Evolutionary conservation across 2,329 filamentous ascomycete species (phyloP), one percentile per base, ranked within the genome.

Genomic region (Thermothelomyces thermophilus): DNA sequence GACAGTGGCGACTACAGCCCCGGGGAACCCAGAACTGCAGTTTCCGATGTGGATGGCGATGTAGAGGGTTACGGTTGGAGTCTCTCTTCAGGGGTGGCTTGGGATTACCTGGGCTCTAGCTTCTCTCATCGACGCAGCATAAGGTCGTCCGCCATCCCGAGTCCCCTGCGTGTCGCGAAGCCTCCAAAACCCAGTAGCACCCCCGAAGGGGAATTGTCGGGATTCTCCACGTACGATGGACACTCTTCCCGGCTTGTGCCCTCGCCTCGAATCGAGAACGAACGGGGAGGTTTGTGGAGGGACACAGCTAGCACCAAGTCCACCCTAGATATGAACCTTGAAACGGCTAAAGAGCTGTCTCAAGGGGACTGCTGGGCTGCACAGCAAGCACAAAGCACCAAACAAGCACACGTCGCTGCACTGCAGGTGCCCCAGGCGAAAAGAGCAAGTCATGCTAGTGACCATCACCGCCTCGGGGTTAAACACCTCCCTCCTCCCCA

Each of bases 1-100:
- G 42, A 36, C 30, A 53, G 52, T 33, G 60, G 56, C 43, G 37
- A 48, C 2, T 60, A 56, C 42, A 54, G 51, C 22, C 35, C 3
- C 2, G 37, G 56, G 14, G 58, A 57, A 16, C 33, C 51, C 1
- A 52, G 48, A 7, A 47, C 53, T 2, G 49, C 50, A 11, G 49
- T 56, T 17, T 57, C 53, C n/a, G 58, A 60, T n/a, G 24, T 52
- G 8, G 44, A 48, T 11, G 35, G 22, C 43, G 37, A 33, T 39
- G 37, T 26, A 5, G 42, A 48, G 22, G 39, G 22, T 5, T 16
- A 31, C 17, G 22, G 28, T 19, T 20, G 28, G 26, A 30, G 31
- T 7, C 45, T 35, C 33, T 47, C 35, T n/a, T 48, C 49, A 20
- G 41, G 48, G 40, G 22, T 48, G 1, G 35, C 17, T 20, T 7